Evolutionary conservation across 192 early-diverging fungal species (phyloP), one percentile per base, ranked within the genome.

Genomic region (Coemansia sp.): DNA sequence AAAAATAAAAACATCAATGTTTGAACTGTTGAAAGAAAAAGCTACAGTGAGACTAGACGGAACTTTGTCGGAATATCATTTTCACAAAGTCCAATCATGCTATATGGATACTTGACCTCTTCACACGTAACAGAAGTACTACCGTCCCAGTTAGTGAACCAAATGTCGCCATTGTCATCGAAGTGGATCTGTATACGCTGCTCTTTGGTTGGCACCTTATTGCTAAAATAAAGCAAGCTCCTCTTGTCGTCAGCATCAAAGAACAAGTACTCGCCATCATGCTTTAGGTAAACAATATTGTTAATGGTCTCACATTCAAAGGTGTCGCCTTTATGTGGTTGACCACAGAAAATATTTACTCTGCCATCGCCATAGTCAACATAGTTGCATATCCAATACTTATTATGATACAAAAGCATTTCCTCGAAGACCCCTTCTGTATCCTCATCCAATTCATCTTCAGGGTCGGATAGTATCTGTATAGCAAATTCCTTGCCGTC

Each of bases 241-340:
- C n/a, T n/a, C n/a, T n/a, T n/a, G n/a, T n/a, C n/a, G n/a, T n/a
- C n/a, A n/a, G n/a, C n/a, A 11, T 49, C 29, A n/a, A 22, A 20
- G 27, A 9, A 49, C 22, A 60, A 14, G 26, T 60, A 60, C 0
- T 14, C 16, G 29, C 35, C 59, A n/a, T 35, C 45, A 29, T 49
- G 2, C 32, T 60, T 60, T 16, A 60, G 26, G 6, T 60, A 60
- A 1, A 47, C 26, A 9, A 60, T 49, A 32, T n/a, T 27, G 18
- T 60, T 14, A 47, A 60, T 26, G n/a, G 59, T 60, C 26, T 49
- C 59, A 16, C 59, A 49, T 3, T 23, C 20, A 35, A 61, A 61
- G 2, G 7, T 43, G 14, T 1, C 41, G 4, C 43, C 58, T 7
- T 10, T 3, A 18, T 61, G 47, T 8, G 22, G 0, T 11, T 49